phyloP scores from a whole-genome alignment of 2,329 filamentous ascomycete genomes.

The Trichoderma koningiopsis region DNA sequence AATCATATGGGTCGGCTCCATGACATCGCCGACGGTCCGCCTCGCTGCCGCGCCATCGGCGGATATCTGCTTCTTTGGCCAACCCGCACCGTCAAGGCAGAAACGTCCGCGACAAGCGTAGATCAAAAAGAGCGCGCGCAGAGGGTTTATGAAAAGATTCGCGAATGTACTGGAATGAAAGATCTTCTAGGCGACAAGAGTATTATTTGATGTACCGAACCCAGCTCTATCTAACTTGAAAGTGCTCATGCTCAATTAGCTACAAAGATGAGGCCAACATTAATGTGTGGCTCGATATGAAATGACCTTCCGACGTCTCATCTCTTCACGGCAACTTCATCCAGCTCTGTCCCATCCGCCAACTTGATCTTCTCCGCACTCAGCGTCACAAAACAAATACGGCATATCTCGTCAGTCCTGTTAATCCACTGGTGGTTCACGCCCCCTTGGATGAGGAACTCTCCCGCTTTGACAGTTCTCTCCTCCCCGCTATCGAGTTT shows the following conservation, averaged over 20 bases:
- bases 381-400: slow-evolving; percentile 45
- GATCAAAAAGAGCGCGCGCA: slow-evolving; percentile 36
- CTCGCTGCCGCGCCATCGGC: slow-evolving; percentile 39
- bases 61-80: slow-evolving; percentile 45
- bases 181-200: slow-evolving; percentile 36
- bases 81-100: slow-evolving; percentile 40
- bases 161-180: slow-evolving; percentile 46
- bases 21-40: slow-evolving; percentile 21
- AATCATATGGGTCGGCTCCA: slow-evolving; percentile 31
- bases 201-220: slow-evolving; percentile 27
- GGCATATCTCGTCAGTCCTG: slow-evolving; percentile 40
- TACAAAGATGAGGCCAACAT: not conserved
- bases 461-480: slow-evolving; percentile 41
- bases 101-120: slow-evolving; percentile 28
- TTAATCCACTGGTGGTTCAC: slow-evolving; percentile 51
- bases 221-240: not conserved
- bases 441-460: slow-evolving; percentile 47
- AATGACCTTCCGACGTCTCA: not conserved
- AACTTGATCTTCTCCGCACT: slow-evolving; percentile 44
- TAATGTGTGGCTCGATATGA: not conserved
- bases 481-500: slow-evolving; percentile 46
- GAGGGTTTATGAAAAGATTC: slow-evolving; percentile 41
- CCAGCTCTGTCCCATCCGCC: slow-evolving; percentile 41
- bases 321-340: slow-evolving; percentile 34
- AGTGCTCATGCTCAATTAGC: not conserved